phyloP scores from a whole-genome alignment of 192 early-diverging fungal genomes.

The Backusella circina region DNA sequence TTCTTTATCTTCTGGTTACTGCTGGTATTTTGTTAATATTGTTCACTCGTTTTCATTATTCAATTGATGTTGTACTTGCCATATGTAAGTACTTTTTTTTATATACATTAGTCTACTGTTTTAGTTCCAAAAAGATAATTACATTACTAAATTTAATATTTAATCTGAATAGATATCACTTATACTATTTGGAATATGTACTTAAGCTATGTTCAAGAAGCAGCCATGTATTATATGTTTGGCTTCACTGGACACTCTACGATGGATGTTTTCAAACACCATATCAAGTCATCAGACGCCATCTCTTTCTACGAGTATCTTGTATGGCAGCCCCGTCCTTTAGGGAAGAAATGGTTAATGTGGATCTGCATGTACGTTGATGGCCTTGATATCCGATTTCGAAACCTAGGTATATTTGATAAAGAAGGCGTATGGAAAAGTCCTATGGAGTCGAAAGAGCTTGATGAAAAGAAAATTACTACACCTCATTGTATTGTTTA shows the following conservation, averaged over 20 bases:
- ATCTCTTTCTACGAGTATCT: conserved; percentile 14
- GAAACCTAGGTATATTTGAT: conserved; percentile 15
- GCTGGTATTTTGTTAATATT: conserved; percentile 49
- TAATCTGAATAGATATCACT: conserved; percentile 11
- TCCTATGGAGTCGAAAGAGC: neutral
- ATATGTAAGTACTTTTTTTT: conserved; percentile 17
- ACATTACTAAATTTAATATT: neutral
- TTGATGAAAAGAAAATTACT: neutral
- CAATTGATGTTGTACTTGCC: conserved; percentile 57
- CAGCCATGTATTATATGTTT: conserved; percentile 21
- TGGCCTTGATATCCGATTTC: conserved; percentile 22
- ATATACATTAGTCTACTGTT: neutral
- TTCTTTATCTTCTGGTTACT: conserved; percentile 30
- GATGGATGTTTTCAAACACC: conserved; percentile 17
- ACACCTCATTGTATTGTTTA: neutral
- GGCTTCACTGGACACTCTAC: conserved; percentile 11
- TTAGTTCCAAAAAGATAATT: neutral
- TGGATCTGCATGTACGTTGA: conserved; percentile 25
- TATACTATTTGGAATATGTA: conserved; percentile 24
- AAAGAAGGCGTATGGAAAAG: conserved; percentile 16
- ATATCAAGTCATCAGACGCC: neutral
- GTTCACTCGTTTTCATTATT: conserved; percentile 56
- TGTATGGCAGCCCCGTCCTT: conserved; percentile 20
- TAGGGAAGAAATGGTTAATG: conserved; percentile 21
- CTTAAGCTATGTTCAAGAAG: conserved; percentile 19